These are phyloP conservation scores for Penicillium digitatum DNA, from an alignment of 2,329 filamentous ascomycete species.

Conservation along the genomic window DNA sequence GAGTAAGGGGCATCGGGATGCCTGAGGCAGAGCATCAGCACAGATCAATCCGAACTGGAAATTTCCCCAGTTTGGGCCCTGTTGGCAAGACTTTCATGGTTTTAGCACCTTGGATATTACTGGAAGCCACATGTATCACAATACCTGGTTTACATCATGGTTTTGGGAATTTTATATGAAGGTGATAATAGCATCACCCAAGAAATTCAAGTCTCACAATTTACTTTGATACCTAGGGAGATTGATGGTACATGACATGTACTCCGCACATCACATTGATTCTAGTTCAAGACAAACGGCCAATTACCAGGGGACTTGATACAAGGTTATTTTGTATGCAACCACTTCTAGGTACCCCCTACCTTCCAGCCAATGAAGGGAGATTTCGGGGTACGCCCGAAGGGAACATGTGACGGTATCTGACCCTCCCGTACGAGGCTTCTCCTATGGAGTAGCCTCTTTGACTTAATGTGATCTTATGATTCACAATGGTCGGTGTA, in stretches of 20 bases:
- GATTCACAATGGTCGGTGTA: constrained; percentile 22
- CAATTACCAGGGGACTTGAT: not conserved
- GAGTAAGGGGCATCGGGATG: not conserved
- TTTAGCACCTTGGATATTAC: not conserved
- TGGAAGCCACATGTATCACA: not conserved
- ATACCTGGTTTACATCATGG: not conserved
- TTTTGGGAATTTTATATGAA: not conserved
- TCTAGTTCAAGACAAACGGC: not conserved
- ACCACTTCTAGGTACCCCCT: not conserved
- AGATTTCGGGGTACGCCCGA: not conserved
- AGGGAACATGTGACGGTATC: not conserved
- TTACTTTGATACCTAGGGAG: not conserved
- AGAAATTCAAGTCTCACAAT: not conserved
- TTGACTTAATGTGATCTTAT: not conserved
- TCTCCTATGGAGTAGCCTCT: not conserved
- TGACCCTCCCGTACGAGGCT: not conserved
- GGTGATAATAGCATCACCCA: not conserved
- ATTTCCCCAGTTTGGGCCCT: not conserved
- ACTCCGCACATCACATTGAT: not conserved
- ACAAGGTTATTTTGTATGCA: not conserved
- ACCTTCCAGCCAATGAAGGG: constrained; percentile 1
- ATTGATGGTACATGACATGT: not conserved
- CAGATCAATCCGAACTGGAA: not conserved
- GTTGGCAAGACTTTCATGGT: not conserved
- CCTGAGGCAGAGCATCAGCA: not conserved